phyloP scores from a whole-genome alignment of 495 filamentous ascomycete genomes.

The Aspergillus asperescens region DNA sequence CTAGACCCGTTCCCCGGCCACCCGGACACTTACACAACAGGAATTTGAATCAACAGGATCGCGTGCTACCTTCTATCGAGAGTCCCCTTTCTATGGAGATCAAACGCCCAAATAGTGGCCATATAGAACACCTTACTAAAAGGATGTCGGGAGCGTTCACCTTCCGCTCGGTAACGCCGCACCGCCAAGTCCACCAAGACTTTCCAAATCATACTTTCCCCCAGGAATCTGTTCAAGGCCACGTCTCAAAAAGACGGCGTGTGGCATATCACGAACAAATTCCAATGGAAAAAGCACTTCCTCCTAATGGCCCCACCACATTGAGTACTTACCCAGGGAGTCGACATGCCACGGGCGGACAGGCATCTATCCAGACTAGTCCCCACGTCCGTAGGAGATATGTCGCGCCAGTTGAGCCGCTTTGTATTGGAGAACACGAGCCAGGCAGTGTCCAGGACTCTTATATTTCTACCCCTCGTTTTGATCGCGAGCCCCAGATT shows the following conservation, averaged over 20 bases:
- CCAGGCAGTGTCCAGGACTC: constrained; percentile 14
- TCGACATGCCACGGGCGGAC: constrained; percentile 13
- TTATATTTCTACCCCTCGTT: constrained; percentile 8
- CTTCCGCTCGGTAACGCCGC: constrained; percentile 36
- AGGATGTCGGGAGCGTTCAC: constrained; percentile 28
- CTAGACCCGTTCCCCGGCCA: constrained; percentile 17
- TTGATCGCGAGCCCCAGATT: constrained; percentile 16
- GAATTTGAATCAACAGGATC: constrained; percentile 27
- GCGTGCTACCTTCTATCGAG: constrained; percentile 40
- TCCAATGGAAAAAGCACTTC: constrained; percentile 1
- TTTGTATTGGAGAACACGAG: constrained; percentile 15
- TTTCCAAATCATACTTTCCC: constrained; percentile 7
- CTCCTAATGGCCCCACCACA: constrained; percentile 10
- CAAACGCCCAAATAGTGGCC: constrained; percentile 23
- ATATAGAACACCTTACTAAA: constrained; percentile 29
- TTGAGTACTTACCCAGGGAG: constrained; percentile 16
- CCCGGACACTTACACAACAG: constrained; percentile 17
- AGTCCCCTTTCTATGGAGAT: constrained; percentile 23
- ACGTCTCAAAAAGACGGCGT: constrained; percentile 32
- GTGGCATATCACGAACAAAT: constrained; percentile 22
- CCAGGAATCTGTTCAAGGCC: constrained; percentile 20
- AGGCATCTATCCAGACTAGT: constrained; percentile 19
- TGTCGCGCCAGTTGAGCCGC: constrained; percentile 16
- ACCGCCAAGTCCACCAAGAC: constrained; percentile 16
- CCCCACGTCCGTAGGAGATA: constrained; percentile 24